Evolutionary conservation across 257 asterid species (phyloP), one percentile per base, ranked within the genome.

Genomic region (Scutellaria barbata): DNA sequence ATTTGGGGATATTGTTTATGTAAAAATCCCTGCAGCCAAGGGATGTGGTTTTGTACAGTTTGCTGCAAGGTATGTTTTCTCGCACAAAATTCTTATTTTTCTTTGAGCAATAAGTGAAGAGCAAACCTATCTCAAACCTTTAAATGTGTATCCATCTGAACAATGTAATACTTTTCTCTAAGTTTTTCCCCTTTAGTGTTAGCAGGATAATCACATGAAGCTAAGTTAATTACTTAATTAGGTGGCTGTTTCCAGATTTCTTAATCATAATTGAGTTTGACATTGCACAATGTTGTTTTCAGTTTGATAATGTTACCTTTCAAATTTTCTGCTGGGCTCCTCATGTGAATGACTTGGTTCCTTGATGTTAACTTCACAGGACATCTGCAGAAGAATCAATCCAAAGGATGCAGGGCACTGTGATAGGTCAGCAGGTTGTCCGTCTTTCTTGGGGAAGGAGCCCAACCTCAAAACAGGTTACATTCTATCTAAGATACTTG

Each of bases 41-140:
- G 97, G 93, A 76, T 93, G 98, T 76, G 97, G 96, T 50, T 93
- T 93, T 77, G 91, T 93, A 76, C 98, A 93, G 85, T 93, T 85
- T 82, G 78, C 95, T 18, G 77, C 85, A 61, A 93, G 97, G 98
- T 88, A 57, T 76, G 60, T 47, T 78, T 56, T 53, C 45, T 53
- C 33, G n/a, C n/a, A n/a, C 46, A 51, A 48, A 76, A 14, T 52
- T 56, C 47, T 51, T 68, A 46, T n/a, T 51, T 45, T 37, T 25
- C 56, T 16, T 68, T 41, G 58, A 58, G 47, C 18, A 69, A 59
- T 46, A 50, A 69, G 47, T 57, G 68, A 39, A 20, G 25, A n/a
- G 48, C 50, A 54, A 53, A 25, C 69, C 45, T 51, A 20, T 59
- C n/a, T 41, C 6, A 10, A 54, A 8, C 30, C 35, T 55, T 40